Evolutionary conservation across 169 alveolate genomes (phyloP).

Genomic region (Blepharisma undulans): DNA sequence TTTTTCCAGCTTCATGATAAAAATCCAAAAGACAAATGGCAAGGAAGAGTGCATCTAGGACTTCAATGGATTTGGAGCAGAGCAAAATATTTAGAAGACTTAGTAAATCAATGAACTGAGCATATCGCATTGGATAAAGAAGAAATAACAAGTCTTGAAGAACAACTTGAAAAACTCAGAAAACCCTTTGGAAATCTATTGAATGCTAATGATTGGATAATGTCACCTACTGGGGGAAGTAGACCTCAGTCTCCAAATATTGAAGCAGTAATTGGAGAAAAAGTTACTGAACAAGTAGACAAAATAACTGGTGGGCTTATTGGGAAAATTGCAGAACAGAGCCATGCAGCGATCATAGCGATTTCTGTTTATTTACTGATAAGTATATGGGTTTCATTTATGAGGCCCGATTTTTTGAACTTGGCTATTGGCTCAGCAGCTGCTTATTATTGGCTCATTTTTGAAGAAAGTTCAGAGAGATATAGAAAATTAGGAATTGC

Average conservation of each 20-base stretch:
- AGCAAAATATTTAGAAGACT: constrained; percentile 18
- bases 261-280: not conserved
- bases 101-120: constrained; percentile 12
- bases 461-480: not conserved
- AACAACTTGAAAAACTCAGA: not conserved
- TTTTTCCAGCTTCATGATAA: constrained; percentile 55
- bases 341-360: not conserved
- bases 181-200: constrained; percentile 19
- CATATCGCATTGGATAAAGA: not conserved
- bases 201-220: not conserved
- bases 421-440: not conserved
- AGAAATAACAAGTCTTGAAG: constrained; percentile 11
- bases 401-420: constrained; percentile 7
- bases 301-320: not conserved
- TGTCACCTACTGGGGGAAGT: not conserved
- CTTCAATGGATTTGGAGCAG: constrained; percentile 61
- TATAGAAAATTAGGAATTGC: not conserved
- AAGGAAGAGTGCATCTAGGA: constrained; percentile 50
- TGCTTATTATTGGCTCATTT: not conserved
- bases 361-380: not conserved
- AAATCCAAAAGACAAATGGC: not conserved
- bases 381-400: not conserved
- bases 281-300: not conserved
- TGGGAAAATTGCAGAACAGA: not conserved
- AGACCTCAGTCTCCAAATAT: not conserved